phyloP scores from a whole-genome alignment of 371 early-diverging fungal species.

The Mucor irregularis region DNA sequence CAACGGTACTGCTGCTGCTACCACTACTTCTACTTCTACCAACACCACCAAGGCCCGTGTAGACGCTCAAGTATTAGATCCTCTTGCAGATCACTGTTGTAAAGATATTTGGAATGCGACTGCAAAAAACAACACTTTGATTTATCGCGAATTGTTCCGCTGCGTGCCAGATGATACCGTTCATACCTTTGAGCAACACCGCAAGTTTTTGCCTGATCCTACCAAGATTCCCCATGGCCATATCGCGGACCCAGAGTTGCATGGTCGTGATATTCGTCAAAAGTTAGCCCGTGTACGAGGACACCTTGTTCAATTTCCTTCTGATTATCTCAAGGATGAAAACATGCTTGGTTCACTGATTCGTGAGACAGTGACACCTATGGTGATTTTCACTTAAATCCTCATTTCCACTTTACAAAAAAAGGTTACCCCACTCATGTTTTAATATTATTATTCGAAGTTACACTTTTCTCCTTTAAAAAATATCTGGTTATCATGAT shows the following conservation, averaged over 20 bases:
- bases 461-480: no score
- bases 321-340: constrained; percentile 67
- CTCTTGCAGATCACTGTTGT: constrained; percentile 66
- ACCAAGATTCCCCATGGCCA: constrained; percentile 57
- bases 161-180: constrained; percentile 87
- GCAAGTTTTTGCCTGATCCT: constrained; percentile 58
- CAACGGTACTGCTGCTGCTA: no score
- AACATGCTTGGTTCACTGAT: constrained; percentile 63
- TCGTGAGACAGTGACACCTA: constrained; percentile 46
- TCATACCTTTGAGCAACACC: constrained; percentile 63
- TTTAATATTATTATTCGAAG: no score
- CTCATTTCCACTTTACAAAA: no score
- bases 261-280: constrained; percentile 38
- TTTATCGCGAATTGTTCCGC: constrained; percentile 80
- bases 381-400: constrained; percentile 57
- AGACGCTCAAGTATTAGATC: constrained; percentile 60
- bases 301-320: constrained; percentile 75
- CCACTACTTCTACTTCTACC: no score
- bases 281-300: constrained; percentile 51
- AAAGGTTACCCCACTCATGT: no score
- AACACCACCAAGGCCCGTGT: no score
- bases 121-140: constrained; percentile 66
- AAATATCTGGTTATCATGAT: no score
- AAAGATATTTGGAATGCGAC: constrained; percentile 62
- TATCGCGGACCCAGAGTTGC: constrained; percentile 48